Conservation (phyloP, 2,329 filamentous ascomycete species). For the Berkeleyomyces basicola region DNA sequence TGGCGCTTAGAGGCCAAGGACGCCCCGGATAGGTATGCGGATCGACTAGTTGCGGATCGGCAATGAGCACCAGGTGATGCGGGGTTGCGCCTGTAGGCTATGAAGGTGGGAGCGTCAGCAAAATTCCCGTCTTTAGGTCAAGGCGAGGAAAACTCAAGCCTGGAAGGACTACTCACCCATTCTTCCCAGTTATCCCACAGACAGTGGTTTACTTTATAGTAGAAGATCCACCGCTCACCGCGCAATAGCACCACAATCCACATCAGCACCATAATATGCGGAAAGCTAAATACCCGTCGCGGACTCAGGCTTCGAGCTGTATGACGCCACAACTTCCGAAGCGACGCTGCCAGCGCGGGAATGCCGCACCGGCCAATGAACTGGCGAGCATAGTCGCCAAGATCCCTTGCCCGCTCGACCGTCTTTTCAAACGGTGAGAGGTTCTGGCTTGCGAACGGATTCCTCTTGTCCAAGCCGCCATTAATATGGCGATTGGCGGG, state of each 20-base stretch:
- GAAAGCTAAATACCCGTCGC: slow-evolving; percentile 41
- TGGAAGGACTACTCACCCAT: slow-evolving; percentile 47
- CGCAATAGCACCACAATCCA: slow-evolving; percentile 70
- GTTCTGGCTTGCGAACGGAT: slow-evolving; percentile 16
- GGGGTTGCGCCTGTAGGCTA: slow-evolving; percentile 65
- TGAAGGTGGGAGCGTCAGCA: not conserved
- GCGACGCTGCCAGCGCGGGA: not conserved
- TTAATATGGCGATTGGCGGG: slow-evolving; percentile 4
- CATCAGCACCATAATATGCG: slow-evolving; percentile 48
- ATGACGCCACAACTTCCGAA: slow-evolving; percentile 12
- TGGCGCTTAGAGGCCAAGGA: slow-evolving; percentile 38
- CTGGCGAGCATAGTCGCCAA: not conserved
- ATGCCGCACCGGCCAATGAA: not conserved
- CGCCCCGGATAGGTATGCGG: slow-evolving; percentile 87
- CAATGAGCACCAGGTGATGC: slow-evolving; percentile 69
- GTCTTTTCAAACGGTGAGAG: slow-evolving; percentile 21
- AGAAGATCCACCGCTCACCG: slow-evolving; percentile 70
- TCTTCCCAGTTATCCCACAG: slow-evolving; percentile 79
- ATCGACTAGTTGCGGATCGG: slow-evolving; percentile 84
- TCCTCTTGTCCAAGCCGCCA: slow-evolving; percentile 14
- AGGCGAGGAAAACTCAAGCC: not conserved
- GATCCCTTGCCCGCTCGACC: not conserved
- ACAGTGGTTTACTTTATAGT: slow-evolving; percentile 52
- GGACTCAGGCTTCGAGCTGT: slow-evolving; percentile 28
- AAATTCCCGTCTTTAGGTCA: slow-evolving; percentile 3